Conservation (phyloP, 148 eudicot species). For the Chenopodium album region DNA sequence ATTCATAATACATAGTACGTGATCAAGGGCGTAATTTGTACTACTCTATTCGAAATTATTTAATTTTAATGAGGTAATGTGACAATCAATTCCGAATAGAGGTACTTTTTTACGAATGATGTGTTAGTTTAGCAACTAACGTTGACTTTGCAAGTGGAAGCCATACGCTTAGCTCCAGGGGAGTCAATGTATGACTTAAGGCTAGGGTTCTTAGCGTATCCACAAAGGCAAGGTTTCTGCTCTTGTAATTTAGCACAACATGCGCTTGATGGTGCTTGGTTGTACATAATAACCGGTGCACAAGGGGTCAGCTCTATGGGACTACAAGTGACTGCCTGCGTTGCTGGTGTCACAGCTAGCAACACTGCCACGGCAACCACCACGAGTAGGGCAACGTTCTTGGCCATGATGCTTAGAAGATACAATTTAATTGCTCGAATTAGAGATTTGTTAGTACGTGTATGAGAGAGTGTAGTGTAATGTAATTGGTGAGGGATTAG, state of each 20-base stretch:
- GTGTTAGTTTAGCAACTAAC: slow-evolving; percentile 17
- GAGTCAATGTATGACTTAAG: slow-evolving; percentile 38
- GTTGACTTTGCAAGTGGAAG: slow-evolving; percentile 29
- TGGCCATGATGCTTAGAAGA: slow-evolving; percentile 20
- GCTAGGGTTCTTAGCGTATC: slow-evolving; percentile 40
- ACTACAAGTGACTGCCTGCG: slow-evolving; percentile 43
- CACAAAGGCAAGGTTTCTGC: slow-evolving; percentile 58
- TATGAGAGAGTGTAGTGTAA: background rate
- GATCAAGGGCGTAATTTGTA: too few relatives aligned
- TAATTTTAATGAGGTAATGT: background rate
- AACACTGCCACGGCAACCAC: slow-evolving; percentile 20
- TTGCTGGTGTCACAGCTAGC: slow-evolving; percentile 12
- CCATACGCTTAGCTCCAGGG: slow-evolving; percentile 45
- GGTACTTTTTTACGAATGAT: background rate
- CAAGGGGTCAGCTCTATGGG: slow-evolving; percentile 40
- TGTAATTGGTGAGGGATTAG: background rate
- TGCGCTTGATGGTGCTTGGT: slow-evolving; percentile 25
- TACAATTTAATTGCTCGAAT: background rate
- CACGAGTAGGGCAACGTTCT: slow-evolving; percentile 20
- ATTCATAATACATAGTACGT: background rate
- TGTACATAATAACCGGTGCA: slow-evolving; percentile 27
- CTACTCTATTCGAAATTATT: background rate
- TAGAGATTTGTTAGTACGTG: background rate
- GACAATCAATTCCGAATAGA: background rate
- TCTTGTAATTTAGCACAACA: slow-evolving; percentile 42